Evolutionary conservation across 1,284 basidiomycete genomes (phyloP), one percentile per base, ranked within the genome.

Genomic region (Cryptococcus maquisensis): DNA sequence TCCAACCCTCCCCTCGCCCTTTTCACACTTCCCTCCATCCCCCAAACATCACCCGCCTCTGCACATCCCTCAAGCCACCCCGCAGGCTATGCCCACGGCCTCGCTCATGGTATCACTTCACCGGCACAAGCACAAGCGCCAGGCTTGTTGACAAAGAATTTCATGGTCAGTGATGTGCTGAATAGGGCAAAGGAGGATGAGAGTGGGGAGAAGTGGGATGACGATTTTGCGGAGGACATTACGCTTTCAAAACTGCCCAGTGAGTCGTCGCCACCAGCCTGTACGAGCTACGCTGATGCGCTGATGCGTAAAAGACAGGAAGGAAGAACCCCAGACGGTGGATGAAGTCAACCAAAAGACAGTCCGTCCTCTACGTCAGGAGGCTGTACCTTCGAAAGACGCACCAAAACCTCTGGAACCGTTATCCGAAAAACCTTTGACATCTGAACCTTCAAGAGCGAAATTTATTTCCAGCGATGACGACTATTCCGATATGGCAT

Each of bases 171-270:
- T 10, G 90, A 95, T 44, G 71, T 66, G 13, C 56, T 74, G 23
- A 64, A 49, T 20, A 54, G 71, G 36, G 65, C 69, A 1, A 66
- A 62, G 24, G 71, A 74, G 52, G 57, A 47, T 32, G 60, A 57
- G 36, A 56, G 51, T 12, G 69, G 58, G n/a, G 67, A 67, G 47
- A 66, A 61, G 43, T 98, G 95, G 93, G 95, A 98, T 69, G 89
- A 92, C 63, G 95, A 98, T 71, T 98, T 98, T 67, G 92, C 93
- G 66, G 90, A 90, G 58, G 92, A 87, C 3, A 92, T 94, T 26
- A 67, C 66, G 1, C 48, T 71, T 10, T 61, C 73, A 3, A 69
- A 66, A n/a, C 2, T 42, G 37, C 20, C 28, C 18, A 20, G 37
- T 46, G 44, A 46, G 44, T 46, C 6, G 28, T 20, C 10, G 20